Evolutionary conservation across 2,329 filamentous ascomycete species (phyloP).

Genomic region (Ophiostoma pallidulum): DNA sequence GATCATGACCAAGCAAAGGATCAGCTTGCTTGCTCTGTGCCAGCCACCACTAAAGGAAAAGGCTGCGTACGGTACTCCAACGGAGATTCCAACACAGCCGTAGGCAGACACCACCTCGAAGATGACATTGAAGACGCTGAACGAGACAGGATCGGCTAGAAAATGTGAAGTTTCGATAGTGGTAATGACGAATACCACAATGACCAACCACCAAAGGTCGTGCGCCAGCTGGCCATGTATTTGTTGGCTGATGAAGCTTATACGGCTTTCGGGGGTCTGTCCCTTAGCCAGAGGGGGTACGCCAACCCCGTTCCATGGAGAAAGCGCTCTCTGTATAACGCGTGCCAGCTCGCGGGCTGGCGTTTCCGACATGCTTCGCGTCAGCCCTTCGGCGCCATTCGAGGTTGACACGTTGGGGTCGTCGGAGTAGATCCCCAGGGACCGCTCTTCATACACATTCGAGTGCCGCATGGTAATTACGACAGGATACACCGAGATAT

Average conservation of each 20-base stretch:
- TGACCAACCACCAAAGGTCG: constrained; percentile 55
- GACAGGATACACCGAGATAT: constrained; percentile 54
- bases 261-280: constrained; percentile 28
- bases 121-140: constrained; percentile 48
- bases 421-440: constrained; percentile 48
- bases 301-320: constrained; percentile 34
- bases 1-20: constrained; percentile 48
- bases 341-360: constrained; percentile 24
- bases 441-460: constrained; percentile 63
- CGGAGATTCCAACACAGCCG: constrained; percentile 49
- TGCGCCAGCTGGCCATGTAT: constrained; percentile 52
- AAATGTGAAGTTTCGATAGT: constrained; percentile 50
- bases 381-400: background rate
- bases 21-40: constrained; percentile 41
- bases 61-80: constrained; percentile 40
- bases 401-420: constrained; percentile 13
- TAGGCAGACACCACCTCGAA: constrained; percentile 50
- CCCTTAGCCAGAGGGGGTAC: constrained; percentile 14
- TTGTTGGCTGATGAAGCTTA: constrained; percentile 45
- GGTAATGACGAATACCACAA: constrained; percentile 50
- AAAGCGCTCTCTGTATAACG: constrained; percentile 29
- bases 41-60: constrained; percentile 48
- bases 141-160: constrained; percentile 39
- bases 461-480: constrained; percentile 57
- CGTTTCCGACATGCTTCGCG: constrained; percentile 1